These are phyloP conservation scores for Senecio squalidus DNA, from an alignment of 140 eudicot species.

Conservation along the genomic window DNA sequence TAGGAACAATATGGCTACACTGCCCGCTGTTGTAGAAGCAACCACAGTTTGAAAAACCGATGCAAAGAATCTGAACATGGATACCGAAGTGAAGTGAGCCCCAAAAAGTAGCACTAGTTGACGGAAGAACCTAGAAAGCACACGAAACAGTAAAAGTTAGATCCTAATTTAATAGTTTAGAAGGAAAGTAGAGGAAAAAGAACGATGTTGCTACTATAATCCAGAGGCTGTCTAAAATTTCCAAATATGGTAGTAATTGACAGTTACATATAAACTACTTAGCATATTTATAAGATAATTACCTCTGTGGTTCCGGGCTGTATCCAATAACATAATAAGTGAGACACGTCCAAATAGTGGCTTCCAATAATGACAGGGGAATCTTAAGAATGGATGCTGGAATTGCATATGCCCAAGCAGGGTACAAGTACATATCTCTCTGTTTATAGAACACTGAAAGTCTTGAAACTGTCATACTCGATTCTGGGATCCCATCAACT, in stretches of 20 bases:
- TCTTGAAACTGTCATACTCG: slow-evolving; percentile 47
- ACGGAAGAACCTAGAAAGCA: slow-evolving; percentile 54
- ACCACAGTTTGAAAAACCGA: slow-evolving; percentile 46
- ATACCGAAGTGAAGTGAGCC: slow-evolving; percentile 44
- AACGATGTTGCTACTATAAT: too few relatives aligned
- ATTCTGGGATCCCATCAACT: slow-evolving; percentile 59
- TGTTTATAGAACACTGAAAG: slow-evolving; percentile 67
- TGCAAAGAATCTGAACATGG: slow-evolving; percentile 63
- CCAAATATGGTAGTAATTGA: too few relatives aligned
- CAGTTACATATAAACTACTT: too few relatives aligned
- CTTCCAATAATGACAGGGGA: slow-evolving; percentile 47
- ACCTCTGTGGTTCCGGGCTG: slow-evolving; percentile 62
- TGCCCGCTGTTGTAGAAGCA: slow-evolving; percentile 43
- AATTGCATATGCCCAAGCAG: slow-evolving; percentile 73
- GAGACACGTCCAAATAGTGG: slow-evolving; percentile 50
- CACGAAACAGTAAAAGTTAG: too few relatives aligned
- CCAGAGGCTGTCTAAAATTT: too few relatives aligned
- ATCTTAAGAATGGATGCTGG: slow-evolving; percentile 56
- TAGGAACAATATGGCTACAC: slow-evolving; percentile 34
- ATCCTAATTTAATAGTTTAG: background rate
- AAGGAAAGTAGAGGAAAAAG: background rate
- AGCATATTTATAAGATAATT: slow-evolving; percentile 13
- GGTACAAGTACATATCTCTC: slow-evolving; percentile 62
- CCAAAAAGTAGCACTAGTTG: slow-evolving; percentile 40
- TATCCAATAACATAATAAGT: slow-evolving; percentile 62